A percentile compares a stretch with the other conserved stretches of the same genome.
Evolutionary conservation across 2,329 filamentous ascomycete species (phyloP).

Genomic region (Talaromyces sp.): DNA sequence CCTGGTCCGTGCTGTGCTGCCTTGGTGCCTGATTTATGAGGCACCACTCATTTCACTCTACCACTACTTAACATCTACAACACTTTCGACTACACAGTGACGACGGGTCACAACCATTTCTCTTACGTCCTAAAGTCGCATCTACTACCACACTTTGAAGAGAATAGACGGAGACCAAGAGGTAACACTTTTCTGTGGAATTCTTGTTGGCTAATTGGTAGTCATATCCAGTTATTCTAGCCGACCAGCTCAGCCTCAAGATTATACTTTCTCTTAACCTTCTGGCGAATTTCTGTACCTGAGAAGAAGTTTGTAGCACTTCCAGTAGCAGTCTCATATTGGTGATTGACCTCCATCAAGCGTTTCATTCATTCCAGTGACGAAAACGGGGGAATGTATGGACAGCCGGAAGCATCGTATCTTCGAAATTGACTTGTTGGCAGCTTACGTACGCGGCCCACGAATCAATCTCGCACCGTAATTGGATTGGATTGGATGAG

Average conservation of each 20-base stretch:
- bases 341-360: not conserved
- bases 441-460: not conserved
- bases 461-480: not conserved
- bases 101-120: not conserved
- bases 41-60: not conserved
- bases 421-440: not conserved
- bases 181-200: not conserved
- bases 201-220: no score
- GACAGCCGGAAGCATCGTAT: not conserved
- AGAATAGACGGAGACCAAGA: not conserved
- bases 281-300: not conserved
- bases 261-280: not conserved
- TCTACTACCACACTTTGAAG: not conserved
- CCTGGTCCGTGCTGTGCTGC: not conserved
- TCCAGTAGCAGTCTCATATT: not conserved
- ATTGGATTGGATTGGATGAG: not conserved
- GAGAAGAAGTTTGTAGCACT: no score
- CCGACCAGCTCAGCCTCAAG: not conserved
- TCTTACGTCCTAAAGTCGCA: not conserved
- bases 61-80: not conserved
- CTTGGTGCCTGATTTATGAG: conserved; percentile 6
- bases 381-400: conserved; percentile 1
- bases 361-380: not conserved
- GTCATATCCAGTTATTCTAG: not conserved
- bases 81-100: not conserved